Percentiles rank a stretch among this genome's conserved stretches.
These are phyloP conservation scores for Gossypium raimondii DNA, from an alignment of 345 rosid species.

Conservation along the genomic window DNA sequence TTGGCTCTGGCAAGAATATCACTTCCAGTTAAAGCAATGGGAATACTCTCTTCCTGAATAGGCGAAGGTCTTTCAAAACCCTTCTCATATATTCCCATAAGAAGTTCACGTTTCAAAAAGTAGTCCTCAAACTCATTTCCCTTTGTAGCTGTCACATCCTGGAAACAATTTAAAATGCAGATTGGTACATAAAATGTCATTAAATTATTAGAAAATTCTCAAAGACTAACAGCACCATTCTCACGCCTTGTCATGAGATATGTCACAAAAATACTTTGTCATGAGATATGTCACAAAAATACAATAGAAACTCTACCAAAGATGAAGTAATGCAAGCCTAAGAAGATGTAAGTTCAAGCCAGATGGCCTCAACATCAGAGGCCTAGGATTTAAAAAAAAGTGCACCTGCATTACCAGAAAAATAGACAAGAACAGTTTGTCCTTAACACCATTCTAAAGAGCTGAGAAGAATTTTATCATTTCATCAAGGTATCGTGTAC, in stretches of 20 bases:
- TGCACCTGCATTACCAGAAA: neutral
- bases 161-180: constrained; percentile 15
- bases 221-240: neutral
- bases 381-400: neutral
- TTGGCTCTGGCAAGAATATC: constrained; percentile 99
- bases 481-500: neutral
- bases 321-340: neutral
- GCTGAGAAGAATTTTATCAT: neutral
- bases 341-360: neutral
- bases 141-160: constrained; percentile 99
- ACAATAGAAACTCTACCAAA: neutral
- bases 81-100: constrained; percentile 96
- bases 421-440: neutral
- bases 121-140: constrained; percentile 99
- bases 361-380: neutral
- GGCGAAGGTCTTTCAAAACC: constrained; percentile 99
- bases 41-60: constrained; percentile 99
- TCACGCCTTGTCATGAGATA: neutral
- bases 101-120: constrained; percentile 86
- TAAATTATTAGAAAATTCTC: neutral
- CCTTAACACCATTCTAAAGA: neutral
- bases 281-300: neutral
- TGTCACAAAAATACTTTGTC: neutral
- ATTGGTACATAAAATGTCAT: neutral
- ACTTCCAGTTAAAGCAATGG: constrained; percentile 97